Evolutionary conservation across 1,139 yeast species (phyloP), one percentile per base, ranked within the genome.

Genomic region (Lodderomyces parapsilosis): DNA sequence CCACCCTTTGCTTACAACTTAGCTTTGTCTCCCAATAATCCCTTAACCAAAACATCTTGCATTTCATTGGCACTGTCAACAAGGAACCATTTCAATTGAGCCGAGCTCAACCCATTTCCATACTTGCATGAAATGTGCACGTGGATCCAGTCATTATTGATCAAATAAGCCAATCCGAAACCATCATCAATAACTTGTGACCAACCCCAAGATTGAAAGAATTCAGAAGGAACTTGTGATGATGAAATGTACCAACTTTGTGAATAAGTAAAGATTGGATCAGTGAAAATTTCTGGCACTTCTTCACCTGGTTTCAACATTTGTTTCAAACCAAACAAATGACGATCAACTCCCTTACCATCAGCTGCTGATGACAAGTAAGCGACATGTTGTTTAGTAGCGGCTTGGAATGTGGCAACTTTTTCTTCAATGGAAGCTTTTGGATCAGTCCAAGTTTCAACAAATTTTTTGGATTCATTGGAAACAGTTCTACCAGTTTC

Each of bases 141-240:
- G 60, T 90, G 94, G 55, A 90, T 62, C 81, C 89, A 85, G 57
- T 90, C 87, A 49, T 80, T 80, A 71, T 88, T 90, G 59, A 91
- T 78, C 87, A 90, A 88, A 71, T 93, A 93, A 18, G 96, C 98
- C 52, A 88, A 76, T 6, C 98, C 99, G 57, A 86, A 84, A 11
- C 99, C 99, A 49, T 86, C 88, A 60, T 93, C 96, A 56, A 86
- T 83, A 43, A 93, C 98, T 64, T 94, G 96, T 19, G 96, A 83
- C 90, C 91, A 93, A 41, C 99, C 99, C 78, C 93, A 93, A 43
- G 96, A 93, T 63, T 89, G 90, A 69, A 89, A 88, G 66, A 72
- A 75, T 62, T 89, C 96, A 9, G 96, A 85, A 11, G 95, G 87
- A 54, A 93, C 75, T 67, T 93, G 98, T 2, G 97, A 89, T 6